Base-by-base conservation (phyloP, 306 rosid genomes). In the Potentilla sterilis region DNA sequence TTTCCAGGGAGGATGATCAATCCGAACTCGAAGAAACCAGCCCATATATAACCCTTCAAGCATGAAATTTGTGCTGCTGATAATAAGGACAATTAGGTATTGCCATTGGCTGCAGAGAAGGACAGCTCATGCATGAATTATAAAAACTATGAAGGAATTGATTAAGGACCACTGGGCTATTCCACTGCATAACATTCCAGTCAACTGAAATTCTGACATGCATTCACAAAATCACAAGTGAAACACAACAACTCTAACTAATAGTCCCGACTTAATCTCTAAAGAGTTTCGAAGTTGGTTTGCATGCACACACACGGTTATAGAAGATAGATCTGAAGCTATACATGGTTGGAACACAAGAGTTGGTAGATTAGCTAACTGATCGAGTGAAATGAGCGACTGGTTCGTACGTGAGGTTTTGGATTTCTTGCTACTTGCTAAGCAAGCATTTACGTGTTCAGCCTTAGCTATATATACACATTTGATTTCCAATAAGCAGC, bases 341-440 rank as follows among this genome's bases (percentile, higher is more conserved):
- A 49, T 32, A 49, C 46, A 7, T 11, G 52, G 18, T 13, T 47
- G 32, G 9, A 55, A 55, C 62, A 9, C 34, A 4, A 5, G 21
- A 55, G 34, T 55, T 13, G 14, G 21, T 21, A 3, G 62, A 55
- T 55, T 55, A n/a, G 32, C 28, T 54, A 49, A 16, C 16, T 6
- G 58, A 51, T 19, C 14, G 51, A 47, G 18, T 12, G 14, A 3
- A 64, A 42, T 72, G 48, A 75, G 67, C 41, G 41, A 22, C 49
- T 65, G 28, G 64, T 37, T 7, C 8, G 11, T 37, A 28, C 28
- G 28, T 28, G 35, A 72, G 52, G 35, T 58, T 22, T 54, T 40
- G 76, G 47, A 70, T 79, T 81, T 58, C 69, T 61, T 68, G 40
- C 28, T 72, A 54, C 61, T 55, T 55, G 62, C 62, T 3, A 55